These are phyloP conservation scores for Colletotrichum sp. DNA, from an alignment of 2,329 filamentous ascomycete species.

Conservation along the genomic window DNA sequence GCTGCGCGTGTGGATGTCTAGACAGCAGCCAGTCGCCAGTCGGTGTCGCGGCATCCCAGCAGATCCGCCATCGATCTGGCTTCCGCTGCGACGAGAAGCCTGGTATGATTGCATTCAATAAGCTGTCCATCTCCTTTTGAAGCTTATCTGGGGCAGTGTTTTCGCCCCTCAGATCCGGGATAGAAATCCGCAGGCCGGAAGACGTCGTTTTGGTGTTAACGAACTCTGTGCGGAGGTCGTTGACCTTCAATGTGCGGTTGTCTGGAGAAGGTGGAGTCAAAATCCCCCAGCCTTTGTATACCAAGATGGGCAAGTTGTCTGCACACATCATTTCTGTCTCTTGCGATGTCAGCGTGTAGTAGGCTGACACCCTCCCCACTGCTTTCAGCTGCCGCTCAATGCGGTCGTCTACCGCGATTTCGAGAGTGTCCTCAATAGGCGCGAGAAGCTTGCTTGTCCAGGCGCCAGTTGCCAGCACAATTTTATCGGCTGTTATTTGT, in stretches of 20 bases:
- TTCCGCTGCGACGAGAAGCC: background rate
- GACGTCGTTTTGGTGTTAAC: background rate
- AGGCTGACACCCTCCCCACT: constrained; percentile 1
- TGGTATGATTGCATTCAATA: background rate
- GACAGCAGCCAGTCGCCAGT: constrained; percentile 8
- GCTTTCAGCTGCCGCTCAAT: constrained; percentile 4
- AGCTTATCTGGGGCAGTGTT: background rate
- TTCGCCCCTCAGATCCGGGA: background rate
- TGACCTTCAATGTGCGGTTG: constrained; percentile 2
- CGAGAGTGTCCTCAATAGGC: background rate
- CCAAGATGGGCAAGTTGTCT: background rate
- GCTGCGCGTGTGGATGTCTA: background rate
- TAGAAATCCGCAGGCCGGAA: background rate
- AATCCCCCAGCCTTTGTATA: background rate
- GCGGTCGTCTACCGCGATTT: background rate
- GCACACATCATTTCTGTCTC: background rate
- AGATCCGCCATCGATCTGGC: background rate
- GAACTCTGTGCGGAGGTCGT: constrained; percentile 4
- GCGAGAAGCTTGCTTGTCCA: constrained; percentile 61
- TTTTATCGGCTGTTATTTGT: constrained; percentile 41
- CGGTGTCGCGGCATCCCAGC: constrained; percentile 4
- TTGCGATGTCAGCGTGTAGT: background rate
- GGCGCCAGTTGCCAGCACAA: constrained; percentile 58
- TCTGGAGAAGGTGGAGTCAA: background rate
- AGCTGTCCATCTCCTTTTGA: background rate